phyloP scores from a whole-genome alignment of 331 rosid species.

The Acacia pycnantha region DNA sequence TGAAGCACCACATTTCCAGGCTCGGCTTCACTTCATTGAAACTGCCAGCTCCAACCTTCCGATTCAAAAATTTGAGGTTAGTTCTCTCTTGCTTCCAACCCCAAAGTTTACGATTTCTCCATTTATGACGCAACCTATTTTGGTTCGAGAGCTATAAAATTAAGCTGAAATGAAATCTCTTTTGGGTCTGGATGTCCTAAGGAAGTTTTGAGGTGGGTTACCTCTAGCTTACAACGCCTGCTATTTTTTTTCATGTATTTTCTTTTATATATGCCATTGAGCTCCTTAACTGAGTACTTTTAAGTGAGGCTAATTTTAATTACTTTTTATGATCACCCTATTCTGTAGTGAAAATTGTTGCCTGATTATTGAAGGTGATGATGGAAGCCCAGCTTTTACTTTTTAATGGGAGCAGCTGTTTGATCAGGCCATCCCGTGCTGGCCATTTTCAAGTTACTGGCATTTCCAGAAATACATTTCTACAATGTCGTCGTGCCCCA shows the following conservation, averaged over 20 bases:
- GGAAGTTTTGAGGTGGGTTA: not conserved
- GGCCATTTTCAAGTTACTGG: not conserved
- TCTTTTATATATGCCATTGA: not conserved
- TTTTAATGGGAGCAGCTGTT: not conserved
- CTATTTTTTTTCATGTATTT: not conserved
- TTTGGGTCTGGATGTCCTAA: not conserved
- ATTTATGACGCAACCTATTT: not conserved
- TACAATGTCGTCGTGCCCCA: not conserved
- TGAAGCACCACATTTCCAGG: not conserved
- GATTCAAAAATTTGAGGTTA: not conserved
- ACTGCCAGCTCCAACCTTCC: not conserved
- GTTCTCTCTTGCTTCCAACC: not conserved
- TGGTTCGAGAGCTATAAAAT: not conserved
- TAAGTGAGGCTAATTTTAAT: not conserved
- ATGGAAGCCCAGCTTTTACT: not conserved
- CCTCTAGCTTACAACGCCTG: not conserved
- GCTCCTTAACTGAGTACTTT: not conserved
- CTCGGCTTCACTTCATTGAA: not conserved
- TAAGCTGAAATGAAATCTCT: not conserved
- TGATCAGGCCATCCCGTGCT: not conserved
- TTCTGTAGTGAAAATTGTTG: not conserved
- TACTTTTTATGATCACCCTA: not conserved
- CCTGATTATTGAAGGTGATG: not conserved
- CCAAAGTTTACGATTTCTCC: not conserved
- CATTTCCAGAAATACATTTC: not conserved